phyloP scores from a whole-genome alignment of 495 filamentous ascomycete genomes.

The Terfezia boudieri region DNA sequence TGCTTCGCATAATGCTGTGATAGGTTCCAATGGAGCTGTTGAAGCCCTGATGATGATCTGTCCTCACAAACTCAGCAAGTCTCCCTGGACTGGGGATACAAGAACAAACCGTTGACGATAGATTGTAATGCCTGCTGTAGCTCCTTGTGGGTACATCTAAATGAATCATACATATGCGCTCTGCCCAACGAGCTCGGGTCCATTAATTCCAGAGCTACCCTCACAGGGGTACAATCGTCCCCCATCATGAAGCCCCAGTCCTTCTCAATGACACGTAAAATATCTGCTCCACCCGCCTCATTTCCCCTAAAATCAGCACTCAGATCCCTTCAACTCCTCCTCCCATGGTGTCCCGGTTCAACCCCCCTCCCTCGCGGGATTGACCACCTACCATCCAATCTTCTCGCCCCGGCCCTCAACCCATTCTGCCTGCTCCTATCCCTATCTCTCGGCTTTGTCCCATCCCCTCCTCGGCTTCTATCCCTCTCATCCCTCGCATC shows the following conservation, averaged over 20 bases:
- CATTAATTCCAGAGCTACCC: slow-evolving; percentile 77
- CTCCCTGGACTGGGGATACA: background rate
- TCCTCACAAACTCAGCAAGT: background rate
- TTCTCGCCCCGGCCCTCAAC: background rate
- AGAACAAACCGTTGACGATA: slow-evolving; percentile 53
- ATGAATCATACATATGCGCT: slow-evolving; percentile 64
- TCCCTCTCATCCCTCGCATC: background rate
- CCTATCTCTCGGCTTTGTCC: background rate
- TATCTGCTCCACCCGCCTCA: slow-evolving; percentile 19
- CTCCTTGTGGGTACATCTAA: slow-evolving; percentile 55
- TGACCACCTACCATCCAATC: background rate
- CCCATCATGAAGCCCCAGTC: slow-evolving; percentile 85
- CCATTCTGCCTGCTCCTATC: background rate
- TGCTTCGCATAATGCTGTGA: slow-evolving; percentile 90
- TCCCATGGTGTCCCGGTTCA: background rate
- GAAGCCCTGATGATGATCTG: slow-evolving; percentile 94
- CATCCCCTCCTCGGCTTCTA: background rate
- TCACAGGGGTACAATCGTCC: slow-evolving; percentile 71
- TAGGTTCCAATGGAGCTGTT: slow-evolving; percentile 98
- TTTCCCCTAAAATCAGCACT: background rate
- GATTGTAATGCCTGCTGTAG: slow-evolving; percentile 79
- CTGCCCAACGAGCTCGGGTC: slow-evolving; percentile 83
- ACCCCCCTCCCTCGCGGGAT: background rate
- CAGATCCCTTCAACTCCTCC: background rate
- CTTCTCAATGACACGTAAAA: slow-evolving; percentile 48